Percentiles rank a stretch among this genome's conserved stretches.
Evolutionary conservation across 306 rosid species (phyloP).

Genomic region (Ormosia semicastrata): DNA sequence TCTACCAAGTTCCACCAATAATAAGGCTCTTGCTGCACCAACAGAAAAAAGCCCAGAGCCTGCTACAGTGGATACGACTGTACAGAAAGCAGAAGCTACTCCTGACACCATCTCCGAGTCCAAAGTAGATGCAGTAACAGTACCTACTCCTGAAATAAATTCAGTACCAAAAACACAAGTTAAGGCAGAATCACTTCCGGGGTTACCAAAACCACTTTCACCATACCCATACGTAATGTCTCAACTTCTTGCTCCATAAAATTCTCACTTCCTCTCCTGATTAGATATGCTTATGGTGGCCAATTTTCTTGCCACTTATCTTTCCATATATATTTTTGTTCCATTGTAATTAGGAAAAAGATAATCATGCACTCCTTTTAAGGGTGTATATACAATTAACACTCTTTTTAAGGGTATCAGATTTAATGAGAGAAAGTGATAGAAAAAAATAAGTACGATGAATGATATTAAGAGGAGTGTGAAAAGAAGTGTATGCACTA

Average conservation of each 20-base stretch:
- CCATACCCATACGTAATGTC: constrained; percentile 76
- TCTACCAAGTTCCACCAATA: constrained; percentile 52
- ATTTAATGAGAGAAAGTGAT: too few species aligned
- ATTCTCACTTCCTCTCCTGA: constrained; percentile 21
- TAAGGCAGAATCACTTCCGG: constrained; percentile 55
- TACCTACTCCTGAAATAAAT: constrained; percentile 54
- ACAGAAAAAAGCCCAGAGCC: constrained; percentile 3
- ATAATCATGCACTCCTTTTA: too few species aligned
- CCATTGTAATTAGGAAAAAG: not conserved
- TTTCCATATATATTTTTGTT: constrained; percentile 10
- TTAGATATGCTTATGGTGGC: constrained; percentile 14
- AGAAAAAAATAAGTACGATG: too few species aligned
- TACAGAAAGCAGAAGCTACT: constrained; percentile 46
- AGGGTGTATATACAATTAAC: too few species aligned
- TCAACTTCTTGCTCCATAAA: constrained; percentile 12
- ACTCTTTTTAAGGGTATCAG: too few species aligned
- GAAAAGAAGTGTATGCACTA: too few species aligned
- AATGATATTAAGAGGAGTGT: too few species aligned
- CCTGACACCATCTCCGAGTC: constrained; percentile 24
- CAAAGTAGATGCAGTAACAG: constrained; percentile 43
- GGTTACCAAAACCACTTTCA: constrained; percentile 62
- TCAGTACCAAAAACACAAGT: constrained; percentile 62
- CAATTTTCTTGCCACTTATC: constrained; percentile 14
- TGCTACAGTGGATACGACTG: not conserved
- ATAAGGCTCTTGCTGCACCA: constrained; percentile 76